Conservation (phyloP, 139 green algal genomes). For the Zygnema circumcarinatum region DNA sequence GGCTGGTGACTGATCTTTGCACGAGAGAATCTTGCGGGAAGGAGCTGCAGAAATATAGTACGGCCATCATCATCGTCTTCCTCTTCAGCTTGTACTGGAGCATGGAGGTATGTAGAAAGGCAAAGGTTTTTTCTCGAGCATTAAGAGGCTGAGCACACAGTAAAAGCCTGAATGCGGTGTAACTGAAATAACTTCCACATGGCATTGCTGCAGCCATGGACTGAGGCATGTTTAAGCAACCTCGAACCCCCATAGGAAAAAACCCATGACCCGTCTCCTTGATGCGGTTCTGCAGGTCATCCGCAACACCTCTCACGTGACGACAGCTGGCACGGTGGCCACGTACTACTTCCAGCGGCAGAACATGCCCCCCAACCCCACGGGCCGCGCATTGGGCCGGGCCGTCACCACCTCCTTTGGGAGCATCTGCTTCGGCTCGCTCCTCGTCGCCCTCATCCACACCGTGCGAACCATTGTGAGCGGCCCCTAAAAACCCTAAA, state of each 20-base stretch:
- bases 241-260: too few species aligned
- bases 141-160: too few species aligned
- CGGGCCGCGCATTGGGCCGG: neutral
- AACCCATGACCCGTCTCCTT: too few species aligned
- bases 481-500: too few species aligned
- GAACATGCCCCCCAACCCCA: slow-evolving; percentile 53
- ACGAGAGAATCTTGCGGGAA: too few species aligned
- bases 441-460: slow-evolving; percentile 35
- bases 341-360: slow-evolving; percentile 55
- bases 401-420: slow-evolving; percentile 50
- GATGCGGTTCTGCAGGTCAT: too few species aligned
- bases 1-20: too few species aligned
- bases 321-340: slow-evolving; percentile 44
- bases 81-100: slow-evolving; percentile 20
- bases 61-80: neutral
- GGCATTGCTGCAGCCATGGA: too few species aligned
- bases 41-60: neutral
- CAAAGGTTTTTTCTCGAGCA: too few species aligned
- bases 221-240: too few species aligned
- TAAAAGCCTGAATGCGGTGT: too few species aligned
- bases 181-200: too few species aligned
- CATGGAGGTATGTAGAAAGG: neutral
- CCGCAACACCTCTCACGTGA: slow-evolving; percentile 41
- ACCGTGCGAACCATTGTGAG: slow-evolving; percentile 33
- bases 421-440: slow-evolving; percentile 47